These are phyloP conservation scores for Penicillium tannophilum DNA, from an alignment of 495 filamentous ascomycete genomes.

Conservation along the genomic window DNA sequence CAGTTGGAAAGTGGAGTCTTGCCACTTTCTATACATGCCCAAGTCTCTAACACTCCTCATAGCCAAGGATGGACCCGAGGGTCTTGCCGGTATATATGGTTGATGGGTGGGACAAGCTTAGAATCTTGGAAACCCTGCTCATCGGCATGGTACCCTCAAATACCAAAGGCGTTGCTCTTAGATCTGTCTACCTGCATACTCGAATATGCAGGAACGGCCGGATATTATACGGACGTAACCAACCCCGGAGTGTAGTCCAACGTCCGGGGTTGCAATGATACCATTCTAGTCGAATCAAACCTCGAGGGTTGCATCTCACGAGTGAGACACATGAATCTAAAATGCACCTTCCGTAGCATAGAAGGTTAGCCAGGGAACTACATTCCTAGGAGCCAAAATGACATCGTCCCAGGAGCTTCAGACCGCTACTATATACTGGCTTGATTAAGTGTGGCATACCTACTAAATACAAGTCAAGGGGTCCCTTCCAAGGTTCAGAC, in stretches of 20 bases:
- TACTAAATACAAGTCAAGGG: background rate
- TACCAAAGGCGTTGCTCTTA: background rate
- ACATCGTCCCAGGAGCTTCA: background rate
- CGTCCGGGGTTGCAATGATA: slow-evolving; percentile 19
- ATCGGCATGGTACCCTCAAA: background rate
- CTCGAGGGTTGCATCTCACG: slow-evolving; percentile 19
- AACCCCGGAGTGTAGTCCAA: background rate
- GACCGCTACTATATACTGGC: background rate
- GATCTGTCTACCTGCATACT: background rate
- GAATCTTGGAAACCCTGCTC: background rate
- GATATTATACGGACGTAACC: background rate
- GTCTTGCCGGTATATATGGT: background rate
- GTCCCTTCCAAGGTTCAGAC: too few species aligned
- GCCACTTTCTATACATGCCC: too few species aligned
- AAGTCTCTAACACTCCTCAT: background rate
- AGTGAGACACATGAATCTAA: slow-evolving; percentile 9
- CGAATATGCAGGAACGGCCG: background rate
- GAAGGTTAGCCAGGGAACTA: background rate
- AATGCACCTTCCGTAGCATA: background rate
- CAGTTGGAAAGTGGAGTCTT: background rate
- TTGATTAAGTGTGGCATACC: background rate
- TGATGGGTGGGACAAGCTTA: background rate
- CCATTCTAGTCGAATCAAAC: slow-evolving; percentile 14
- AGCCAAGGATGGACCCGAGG: background rate
- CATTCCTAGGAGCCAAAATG: background rate